phyloP scores from a whole-genome alignment of 2,329 filamentous ascomycete genomes.

The Akanthomyces lecanii region DNA sequence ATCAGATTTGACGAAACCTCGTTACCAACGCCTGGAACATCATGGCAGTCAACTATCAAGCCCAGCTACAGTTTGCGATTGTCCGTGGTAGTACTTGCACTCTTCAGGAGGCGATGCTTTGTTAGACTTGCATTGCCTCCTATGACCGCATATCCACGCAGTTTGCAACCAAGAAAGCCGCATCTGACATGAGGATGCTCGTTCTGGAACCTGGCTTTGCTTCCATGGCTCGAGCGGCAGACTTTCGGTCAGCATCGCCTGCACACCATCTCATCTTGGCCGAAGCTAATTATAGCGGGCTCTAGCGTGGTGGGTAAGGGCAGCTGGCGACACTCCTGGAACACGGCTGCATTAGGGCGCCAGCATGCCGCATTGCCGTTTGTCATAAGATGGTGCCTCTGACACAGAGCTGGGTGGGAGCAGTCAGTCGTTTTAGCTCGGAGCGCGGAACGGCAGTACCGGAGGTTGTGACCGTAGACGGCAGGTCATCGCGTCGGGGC shows the following conservation, averaged over 20 bases:
- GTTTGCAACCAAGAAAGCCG: background rate
- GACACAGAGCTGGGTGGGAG: background rate
- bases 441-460: background rate
- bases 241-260: background rate
- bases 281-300: conserved; percentile 1
- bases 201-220: background rate
- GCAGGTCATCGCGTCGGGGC: conserved; percentile 1
- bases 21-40: background rate
- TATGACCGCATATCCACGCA: too few species aligned
- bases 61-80: background rate
- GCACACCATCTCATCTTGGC: background rate
- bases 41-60: background rate
- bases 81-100: background rate
- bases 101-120: background rate
- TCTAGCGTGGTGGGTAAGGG: conserved; percentile 11
- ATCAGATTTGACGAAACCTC: background rate
- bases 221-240: background rate
- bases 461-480: conserved; percentile 4
- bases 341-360: background rate
- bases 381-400: conserved; percentile 11
- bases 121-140: background rate
- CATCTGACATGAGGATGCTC: background rate
- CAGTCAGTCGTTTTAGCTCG: conserved; percentile 1
- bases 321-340: conserved; percentile 6
- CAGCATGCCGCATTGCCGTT: conserved; percentile 6